A percentile compares a stretch with the other conserved stretches of the same genome.
Conservation (phyloP, 164 flowering plant species). For the Akebia trifoliata region DNA sequence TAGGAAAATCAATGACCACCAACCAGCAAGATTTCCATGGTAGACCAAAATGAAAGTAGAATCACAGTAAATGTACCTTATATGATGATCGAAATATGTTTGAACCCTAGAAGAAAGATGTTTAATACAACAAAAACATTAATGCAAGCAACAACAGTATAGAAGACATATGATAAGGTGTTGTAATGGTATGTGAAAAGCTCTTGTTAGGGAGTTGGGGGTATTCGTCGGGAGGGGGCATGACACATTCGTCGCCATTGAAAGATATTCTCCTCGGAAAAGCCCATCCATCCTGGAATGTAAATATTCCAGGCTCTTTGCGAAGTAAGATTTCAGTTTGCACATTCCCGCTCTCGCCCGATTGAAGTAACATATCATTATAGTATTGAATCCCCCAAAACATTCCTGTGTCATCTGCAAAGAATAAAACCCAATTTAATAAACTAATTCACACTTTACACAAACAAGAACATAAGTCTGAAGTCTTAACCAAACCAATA, state of each 20-base stretch:
- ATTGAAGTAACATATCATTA: slow-evolving; percentile 66
- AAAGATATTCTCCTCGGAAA: slow-evolving; percentile 71
- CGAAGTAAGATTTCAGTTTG: slow-evolving; percentile 61
- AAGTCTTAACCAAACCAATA: no score
- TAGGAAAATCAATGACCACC: no score
- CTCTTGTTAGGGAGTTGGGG: slow-evolving; percentile 54
- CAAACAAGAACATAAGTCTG: no score
- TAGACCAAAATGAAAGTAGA: no score
- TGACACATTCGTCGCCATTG: slow-evolving; percentile 62
- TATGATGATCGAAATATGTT: no score
- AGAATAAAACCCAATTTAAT: neutral
- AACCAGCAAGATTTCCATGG: no score
- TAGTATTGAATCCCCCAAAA: slow-evolving; percentile 65
- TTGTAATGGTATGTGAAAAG: slow-evolving; percentile 4
- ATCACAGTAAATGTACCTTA: no score
- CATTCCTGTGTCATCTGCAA: slow-evolving; percentile 76
- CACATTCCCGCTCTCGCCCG: slow-evolving; percentile 53
- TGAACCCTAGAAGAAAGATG: neutral
- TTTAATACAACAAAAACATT: slow-evolving; percentile 1
- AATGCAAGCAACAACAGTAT: slow-evolving; percentile 12
- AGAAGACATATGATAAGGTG: slow-evolving; percentile 1
- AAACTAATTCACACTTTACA: no score
- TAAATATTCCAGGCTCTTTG: slow-evolving; percentile 56
- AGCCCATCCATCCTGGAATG: slow-evolving; percentile 65
- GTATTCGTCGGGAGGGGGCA: slow-evolving; percentile 68